phyloP scores from a whole-genome alignment of 2,329 filamentous ascomycete species.

The Aspergillus sp. region DNA sequence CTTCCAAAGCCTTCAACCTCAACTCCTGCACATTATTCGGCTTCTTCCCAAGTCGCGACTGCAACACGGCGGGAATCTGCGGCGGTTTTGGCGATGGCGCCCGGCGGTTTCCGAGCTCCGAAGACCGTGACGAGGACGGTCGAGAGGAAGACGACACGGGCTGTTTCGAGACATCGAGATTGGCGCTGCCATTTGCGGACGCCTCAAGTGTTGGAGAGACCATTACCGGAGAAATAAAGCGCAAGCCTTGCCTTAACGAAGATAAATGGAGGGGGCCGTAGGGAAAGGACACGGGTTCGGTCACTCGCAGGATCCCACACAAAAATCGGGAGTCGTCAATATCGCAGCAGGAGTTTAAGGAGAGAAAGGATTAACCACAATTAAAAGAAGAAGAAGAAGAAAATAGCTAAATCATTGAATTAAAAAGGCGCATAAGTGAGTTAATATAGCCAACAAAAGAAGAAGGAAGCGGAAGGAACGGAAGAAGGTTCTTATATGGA shows the following conservation, averaged over 20 bases:
- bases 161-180: constrained; percentile 4
- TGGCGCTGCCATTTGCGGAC: constrained; percentile 3
- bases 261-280: not conserved
- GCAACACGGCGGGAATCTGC: constrained; percentile 7
- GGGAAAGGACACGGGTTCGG: not conserved
- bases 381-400: not conserved
- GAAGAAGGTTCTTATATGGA: constrained; percentile 5
- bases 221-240: constrained; percentile 4
- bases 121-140: constrained; percentile 3
- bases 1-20: constrained; percentile 24
- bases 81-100: constrained; percentile 4
- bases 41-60: constrained; percentile 14
- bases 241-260: not conserved
- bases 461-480: constrained; percentile 3
- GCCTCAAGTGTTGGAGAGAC: constrained; percentile 5
- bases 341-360: no score
- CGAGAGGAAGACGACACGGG: constrained; percentile 1
- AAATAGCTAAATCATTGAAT: constrained; percentile 8
- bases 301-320: not conserved
- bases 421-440: constrained; percentile 1
- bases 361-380: no score
- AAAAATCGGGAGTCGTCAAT: not conserved
- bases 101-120: constrained; percentile 7
- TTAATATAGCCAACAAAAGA: not conserved
- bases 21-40: constrained; percentile 19